These are phyloP conservation scores for Multifurca ochricompacta DNA, from an alignment of 768 basidiomycete genomes.

Conservation along the genomic window DNA sequence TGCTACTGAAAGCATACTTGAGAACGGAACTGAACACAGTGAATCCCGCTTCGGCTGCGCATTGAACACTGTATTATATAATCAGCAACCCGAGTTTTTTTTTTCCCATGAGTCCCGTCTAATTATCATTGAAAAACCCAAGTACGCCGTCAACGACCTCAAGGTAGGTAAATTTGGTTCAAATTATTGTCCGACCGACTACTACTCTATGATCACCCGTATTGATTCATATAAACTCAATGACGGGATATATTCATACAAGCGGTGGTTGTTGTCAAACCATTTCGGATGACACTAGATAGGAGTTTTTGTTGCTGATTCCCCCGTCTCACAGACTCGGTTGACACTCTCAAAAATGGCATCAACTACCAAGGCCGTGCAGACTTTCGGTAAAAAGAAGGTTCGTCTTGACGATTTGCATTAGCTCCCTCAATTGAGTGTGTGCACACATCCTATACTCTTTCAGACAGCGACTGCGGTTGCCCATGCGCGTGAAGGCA, in stretches of 20 bases:
- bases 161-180: slow-evolving; percentile 34
- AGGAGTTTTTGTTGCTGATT: slow-evolving; percentile 15
- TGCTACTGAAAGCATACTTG: slow-evolving; percentile 7
- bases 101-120: no score
- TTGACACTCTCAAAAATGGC: slow-evolving; percentile 47
- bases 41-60: no score
- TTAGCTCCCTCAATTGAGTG: slow-evolving; percentile 4
- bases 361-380: slow-evolving; percentile 79
- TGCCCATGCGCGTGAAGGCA: slow-evolving; percentile 93
- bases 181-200: background rate
- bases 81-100: no score
- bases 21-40: no score
- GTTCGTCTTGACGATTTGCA: slow-evolving; percentile 34
- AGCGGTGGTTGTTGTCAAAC: slow-evolving; percentile 34
- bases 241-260: slow-evolving; percentile 9
- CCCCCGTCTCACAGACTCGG: slow-evolving; percentile 15
- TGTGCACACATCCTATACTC: slow-evolving; percentile 3
- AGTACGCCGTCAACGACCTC: slow-evolving; percentile 26
- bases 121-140: slow-evolving; percentile 22
- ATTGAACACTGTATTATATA: slow-evolving; percentile 10
- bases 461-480: slow-evolving; percentile 93
- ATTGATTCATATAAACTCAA: background rate
- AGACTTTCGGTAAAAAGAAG: slow-evolving; percentile 99
- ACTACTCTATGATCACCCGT: slow-evolving; percentile 1
- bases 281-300: slow-evolving; percentile 32